phyloP scores from a whole-genome alignment of 768 basidiomycete species.

The Serpula lacrymans region DNA sequence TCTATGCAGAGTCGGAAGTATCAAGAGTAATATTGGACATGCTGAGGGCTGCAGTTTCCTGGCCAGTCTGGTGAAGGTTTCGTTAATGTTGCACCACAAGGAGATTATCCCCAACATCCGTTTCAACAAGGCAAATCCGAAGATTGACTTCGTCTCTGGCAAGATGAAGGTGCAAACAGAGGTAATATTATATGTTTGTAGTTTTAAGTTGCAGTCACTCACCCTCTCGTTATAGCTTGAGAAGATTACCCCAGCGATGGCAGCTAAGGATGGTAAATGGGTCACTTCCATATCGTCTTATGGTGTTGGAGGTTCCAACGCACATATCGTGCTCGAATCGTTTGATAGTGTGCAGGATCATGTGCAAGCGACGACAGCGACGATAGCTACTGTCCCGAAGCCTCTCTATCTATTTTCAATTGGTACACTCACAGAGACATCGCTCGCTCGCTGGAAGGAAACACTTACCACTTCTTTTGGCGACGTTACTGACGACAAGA shows the following conservation, averaged over 20 bases:
- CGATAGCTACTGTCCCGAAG: constrained; percentile 8
- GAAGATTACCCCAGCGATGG: constrained; percentile 23
- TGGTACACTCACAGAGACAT: constrained; percentile 24
- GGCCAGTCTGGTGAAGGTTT: constrained; percentile 31
- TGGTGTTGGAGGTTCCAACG: constrained; percentile 33
- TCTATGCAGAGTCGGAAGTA: constrained; percentile 19
- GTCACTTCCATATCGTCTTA: constrained; percentile 31
- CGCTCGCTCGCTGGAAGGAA: constrained; percentile 22
- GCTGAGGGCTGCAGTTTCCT: constrained; percentile 29
- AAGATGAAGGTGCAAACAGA: constrained; percentile 26
- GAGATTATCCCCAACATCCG: constrained; percentile 26
- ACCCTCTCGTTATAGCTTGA: constrained; percentile 13
- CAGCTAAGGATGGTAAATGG: constrained; percentile 23
- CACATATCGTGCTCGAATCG: constrained; percentile 28
- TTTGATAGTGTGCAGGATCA: constrained; percentile 12
- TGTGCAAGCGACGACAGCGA: not conserved
- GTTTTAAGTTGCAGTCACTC: not conserved
- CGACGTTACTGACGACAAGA: constrained; percentile 16
- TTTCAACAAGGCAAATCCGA: constrained; percentile 23
- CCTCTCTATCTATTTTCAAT: constrained; percentile 22
- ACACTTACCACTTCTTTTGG: constrained; percentile 12
- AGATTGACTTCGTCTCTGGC: constrained; percentile 19
- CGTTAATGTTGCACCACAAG: constrained; percentile 28
- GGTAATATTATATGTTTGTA: not conserved
- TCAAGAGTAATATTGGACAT: constrained; percentile 24